Evolutionary conservation across 352 stramenopile species (phyloP).

Genomic region (Aphanomyces stellatus): DNA sequence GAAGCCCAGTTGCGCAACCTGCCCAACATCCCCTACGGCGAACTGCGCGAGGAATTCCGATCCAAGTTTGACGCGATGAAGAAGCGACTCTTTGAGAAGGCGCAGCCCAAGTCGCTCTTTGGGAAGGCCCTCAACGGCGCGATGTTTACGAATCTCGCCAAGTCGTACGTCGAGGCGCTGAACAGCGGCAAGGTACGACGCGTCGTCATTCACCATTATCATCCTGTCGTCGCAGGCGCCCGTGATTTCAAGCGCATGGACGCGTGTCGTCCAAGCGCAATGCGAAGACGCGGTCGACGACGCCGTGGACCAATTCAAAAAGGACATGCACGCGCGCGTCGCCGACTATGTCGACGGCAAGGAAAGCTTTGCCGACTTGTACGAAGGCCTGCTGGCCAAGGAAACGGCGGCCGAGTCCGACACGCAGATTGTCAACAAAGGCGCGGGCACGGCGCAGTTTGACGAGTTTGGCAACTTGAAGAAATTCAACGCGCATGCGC

Average conservation of each 20-base stretch:
- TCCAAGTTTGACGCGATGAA: constrained; percentile 58
- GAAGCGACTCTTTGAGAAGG: constrained; percentile 62
- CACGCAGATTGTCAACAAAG: constrained; percentile 16
- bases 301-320: constrained; percentile 69
- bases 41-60: constrained; percentile 77
- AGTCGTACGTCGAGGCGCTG: constrained; percentile 75
- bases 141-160: constrained; percentile 80
- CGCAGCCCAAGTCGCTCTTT: constrained; percentile 77
- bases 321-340: constrained; percentile 46
- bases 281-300: constrained; percentile 74
- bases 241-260: constrained; percentile 86
- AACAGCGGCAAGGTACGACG: constrained; percentile 63
- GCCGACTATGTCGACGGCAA: constrained; percentile 6
- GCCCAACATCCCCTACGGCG: constrained; percentile 53
- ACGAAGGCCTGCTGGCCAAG: background rate
- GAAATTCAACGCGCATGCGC: background rate
- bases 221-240: constrained; percentile 26
- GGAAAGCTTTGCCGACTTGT: background rate
- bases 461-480: constrained; percentile 68
- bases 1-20: constrained; percentile 74
- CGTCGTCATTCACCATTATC: background rate
- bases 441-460: constrained; percentile 27
- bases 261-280: constrained; percentile 75
- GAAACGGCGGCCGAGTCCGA: constrained; percentile 4
- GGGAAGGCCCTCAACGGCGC: constrained; percentile 77